Evolutionary conservation across 2,329 filamentous ascomycete species (phyloP).

Genomic region (Achaetomium macrosporum): DNA sequence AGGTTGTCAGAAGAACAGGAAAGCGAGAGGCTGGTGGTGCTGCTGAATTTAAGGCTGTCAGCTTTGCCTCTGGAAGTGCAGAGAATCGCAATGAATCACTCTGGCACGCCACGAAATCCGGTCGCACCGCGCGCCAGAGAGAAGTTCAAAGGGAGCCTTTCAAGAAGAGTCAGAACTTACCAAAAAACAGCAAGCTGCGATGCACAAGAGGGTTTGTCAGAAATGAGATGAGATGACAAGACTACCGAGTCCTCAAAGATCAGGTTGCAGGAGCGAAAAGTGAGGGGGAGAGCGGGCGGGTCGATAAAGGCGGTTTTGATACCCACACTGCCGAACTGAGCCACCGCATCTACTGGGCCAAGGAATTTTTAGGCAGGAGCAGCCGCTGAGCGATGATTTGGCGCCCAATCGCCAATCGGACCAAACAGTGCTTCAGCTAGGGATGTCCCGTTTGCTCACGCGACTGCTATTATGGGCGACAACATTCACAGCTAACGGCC

Average conservation of each 20-base stretch:
- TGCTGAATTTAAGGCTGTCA: slow-evolving; percentile 25
- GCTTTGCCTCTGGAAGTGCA: slow-evolving; percentile 23
- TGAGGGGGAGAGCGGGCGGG: slow-evolving; percentile 18
- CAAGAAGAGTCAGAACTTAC: slow-evolving; percentile 16
- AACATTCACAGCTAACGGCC: neutral
- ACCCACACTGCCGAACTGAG: slow-evolving; percentile 16
- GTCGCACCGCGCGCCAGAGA: neutral
- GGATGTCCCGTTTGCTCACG: slow-evolving; percentile 3
- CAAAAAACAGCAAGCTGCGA: slow-evolving; percentile 10
- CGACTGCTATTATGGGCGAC: slow-evolving; percentile 16
- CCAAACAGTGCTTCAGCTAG: neutral
- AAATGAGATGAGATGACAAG: slow-evolving; percentile 16
- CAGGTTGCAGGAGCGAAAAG: slow-evolving; percentile 24
- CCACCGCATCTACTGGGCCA: slow-evolving; percentile 1
- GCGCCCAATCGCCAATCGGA: slow-evolving; percentile 20
- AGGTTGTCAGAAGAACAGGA: slow-evolving; percentile 18
- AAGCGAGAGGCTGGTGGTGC: slow-evolving; percentile 17
- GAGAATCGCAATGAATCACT: slow-evolving; percentile 44
- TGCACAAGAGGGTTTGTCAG: neutral
- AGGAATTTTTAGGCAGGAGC: slow-evolving; percentile 22
- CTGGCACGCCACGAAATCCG: slow-evolving; percentile 1
- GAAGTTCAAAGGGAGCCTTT: neutral
- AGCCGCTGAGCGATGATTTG: slow-evolving; percentile 11
- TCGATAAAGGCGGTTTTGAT: slow-evolving; percentile 23
- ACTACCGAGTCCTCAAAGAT: slow-evolving; percentile 18